phyloP scores from a whole-genome alignment of 805 yeast genomes.

The Hanseniaspora thailandica region DNA sequence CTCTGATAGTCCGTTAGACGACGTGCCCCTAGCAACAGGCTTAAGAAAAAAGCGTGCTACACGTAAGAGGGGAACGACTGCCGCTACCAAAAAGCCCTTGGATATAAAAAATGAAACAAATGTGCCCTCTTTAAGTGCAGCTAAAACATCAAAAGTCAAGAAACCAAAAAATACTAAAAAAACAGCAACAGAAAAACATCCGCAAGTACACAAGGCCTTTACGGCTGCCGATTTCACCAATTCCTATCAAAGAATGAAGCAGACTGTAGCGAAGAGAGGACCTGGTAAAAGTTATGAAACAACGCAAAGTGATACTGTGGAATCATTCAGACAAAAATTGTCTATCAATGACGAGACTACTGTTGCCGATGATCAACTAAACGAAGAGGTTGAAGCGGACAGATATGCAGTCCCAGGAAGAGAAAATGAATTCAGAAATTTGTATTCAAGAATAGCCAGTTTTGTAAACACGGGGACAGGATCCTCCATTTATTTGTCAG shows the following conservation, averaged over 20 bases:
- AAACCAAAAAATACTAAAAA: not conserved
- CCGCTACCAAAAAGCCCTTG: too few relatives aligned
- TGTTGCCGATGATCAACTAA: not conserved
- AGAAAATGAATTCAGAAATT: conserved; percentile 63
- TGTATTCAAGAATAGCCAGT: conserved; percentile 56
- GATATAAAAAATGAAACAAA: too few relatives aligned
- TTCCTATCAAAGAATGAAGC: conserved; percentile 9
- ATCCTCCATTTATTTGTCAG: conserved; percentile 79
- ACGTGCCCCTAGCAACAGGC: too few relatives aligned
- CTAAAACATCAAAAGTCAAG: not conserved
- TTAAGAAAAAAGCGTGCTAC: too few relatives aligned
- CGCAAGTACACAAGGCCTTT: not conserved
- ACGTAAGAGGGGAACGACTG: too few relatives aligned
- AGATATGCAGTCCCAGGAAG: conserved; percentile 55
- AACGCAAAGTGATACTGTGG: conserved; percentile 10
- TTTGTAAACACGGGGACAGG: conserved; percentile 65
- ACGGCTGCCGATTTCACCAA: conserved; percentile 10
- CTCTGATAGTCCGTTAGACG: too few relatives aligned
- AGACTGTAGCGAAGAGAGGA: too few relatives aligned
- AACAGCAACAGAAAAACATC: not conserved
- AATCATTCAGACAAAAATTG: not conserved
- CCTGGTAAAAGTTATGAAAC: conserved; percentile 3
- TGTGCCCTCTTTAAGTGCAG: too few relatives aligned
- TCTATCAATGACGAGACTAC: not conserved
- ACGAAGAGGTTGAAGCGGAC: conserved; percentile 7